phyloP scores from a whole-genome alignment of 108 stramenopile species.

The Schizochytrium sp. region DNA sequence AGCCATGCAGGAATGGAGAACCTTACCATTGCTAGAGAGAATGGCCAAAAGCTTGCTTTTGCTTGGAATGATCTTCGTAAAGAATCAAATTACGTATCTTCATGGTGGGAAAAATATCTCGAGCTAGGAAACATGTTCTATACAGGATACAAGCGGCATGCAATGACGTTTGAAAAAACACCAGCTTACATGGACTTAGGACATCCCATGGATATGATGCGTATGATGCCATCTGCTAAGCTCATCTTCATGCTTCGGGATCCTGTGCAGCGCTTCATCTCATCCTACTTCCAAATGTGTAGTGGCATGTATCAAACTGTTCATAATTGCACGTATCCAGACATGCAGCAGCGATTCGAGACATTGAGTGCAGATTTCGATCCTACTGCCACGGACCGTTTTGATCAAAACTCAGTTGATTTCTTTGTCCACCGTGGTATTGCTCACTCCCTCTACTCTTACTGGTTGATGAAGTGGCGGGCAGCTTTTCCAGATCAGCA shows the following conservation, averaged over 20 bases:
- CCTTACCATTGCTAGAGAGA: not conserved
- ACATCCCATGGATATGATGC: conserved; percentile 42
- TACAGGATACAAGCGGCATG: not conserved
- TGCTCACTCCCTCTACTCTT: not conserved
- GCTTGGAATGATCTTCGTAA: conserved; percentile 11
- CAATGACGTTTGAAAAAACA: conserved; percentile 41
- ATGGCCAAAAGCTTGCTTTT: conserved; percentile 30
- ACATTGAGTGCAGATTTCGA: not conserved
- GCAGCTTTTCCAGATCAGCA: conserved; percentile 41
- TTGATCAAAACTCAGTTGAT: not conserved
- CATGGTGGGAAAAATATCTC: not conserved
- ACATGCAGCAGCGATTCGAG: not conserved
- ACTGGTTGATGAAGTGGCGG: conserved; percentile 32
- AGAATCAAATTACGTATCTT: conserved; percentile 14
- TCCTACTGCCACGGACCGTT: not conserved
- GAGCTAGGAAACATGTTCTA: not conserved
- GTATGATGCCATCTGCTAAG: conserved; percentile 29
- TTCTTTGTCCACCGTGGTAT: conserved; percentile 25
- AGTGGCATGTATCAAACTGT: conserved; percentile 21
- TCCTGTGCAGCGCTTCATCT: conserved; percentile 12
- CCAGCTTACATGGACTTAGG: conserved; percentile 52
- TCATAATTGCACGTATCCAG: conserved; percentile 1
- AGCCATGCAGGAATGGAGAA: conserved; percentile 25
- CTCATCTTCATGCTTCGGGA: conserved; percentile 30
- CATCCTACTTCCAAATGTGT: conserved; percentile 34